These are phyloP conservation scores for Daldinia sp. DNA, from an alignment of 2,329 filamentous ascomycete genomes.

Conservation along the genomic window DNA sequence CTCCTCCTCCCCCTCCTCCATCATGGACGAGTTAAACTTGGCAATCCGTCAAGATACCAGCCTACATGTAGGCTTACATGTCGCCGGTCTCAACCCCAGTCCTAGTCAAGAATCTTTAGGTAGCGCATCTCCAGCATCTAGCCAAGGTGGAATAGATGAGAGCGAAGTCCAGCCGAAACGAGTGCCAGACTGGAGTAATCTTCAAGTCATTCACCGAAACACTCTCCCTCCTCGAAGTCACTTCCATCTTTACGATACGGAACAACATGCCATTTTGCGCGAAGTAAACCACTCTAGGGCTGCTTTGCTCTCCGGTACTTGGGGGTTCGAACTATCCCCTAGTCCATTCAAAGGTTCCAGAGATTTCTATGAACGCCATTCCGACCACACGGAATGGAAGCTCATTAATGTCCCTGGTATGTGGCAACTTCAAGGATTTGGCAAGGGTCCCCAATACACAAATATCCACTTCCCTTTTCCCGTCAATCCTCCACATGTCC, in stretches of 20 bases:
- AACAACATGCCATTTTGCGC: slow-evolving; percentile 61
- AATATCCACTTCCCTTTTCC: slow-evolving; percentile 73
- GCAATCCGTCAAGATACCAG: slow-evolving; percentile 36
- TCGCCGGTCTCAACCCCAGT: slow-evolving; percentile 17
- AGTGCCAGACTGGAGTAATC: slow-evolving; percentile 71
- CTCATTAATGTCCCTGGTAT: slow-evolving; percentile 72
- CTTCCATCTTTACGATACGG: slow-evolving; percentile 65
- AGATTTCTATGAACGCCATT: slow-evolving; percentile 55
- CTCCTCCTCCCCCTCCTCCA: background rate
- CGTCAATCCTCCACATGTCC: slow-evolving; percentile 73
- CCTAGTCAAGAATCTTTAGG: background rate
- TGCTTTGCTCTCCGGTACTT: slow-evolving; percentile 63
- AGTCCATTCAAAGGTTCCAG: slow-evolving; percentile 61
- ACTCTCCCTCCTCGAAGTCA: slow-evolving; percentile 68
- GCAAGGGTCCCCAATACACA: slow-evolving; percentile 70
- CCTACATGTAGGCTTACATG: slow-evolving; percentile 45
- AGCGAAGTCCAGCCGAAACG: slow-evolving; percentile 49
- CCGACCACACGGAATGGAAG: slow-evolving; percentile 55
- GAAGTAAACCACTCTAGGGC: slow-evolving; percentile 56
- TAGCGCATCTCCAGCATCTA: background rate
- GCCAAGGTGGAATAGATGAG: background rate
- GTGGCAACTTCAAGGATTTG: slow-evolving; percentile 77
- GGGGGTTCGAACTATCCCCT: slow-evolving; percentile 64
- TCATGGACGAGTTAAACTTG: slow-evolving; percentile 8
- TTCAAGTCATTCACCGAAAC: slow-evolving; percentile 69